These are phyloP conservation scores for Tripterygium wilfordii DNA, from an alignment of 177 flowering plant genomes.

Conservation along the genomic window DNA sequence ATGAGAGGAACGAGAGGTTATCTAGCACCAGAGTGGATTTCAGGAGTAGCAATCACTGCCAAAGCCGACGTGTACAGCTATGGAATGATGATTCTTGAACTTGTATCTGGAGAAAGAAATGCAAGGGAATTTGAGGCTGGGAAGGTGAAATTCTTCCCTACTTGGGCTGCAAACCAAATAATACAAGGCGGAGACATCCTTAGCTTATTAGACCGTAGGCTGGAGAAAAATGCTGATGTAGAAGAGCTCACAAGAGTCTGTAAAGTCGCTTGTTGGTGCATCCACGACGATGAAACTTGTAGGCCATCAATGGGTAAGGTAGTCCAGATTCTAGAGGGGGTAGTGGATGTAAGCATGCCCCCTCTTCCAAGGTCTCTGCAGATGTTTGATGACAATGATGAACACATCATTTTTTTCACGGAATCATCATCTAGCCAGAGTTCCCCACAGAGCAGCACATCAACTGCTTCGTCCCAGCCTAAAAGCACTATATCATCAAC, in stretches of 20 bases:
- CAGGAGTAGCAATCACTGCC: conserved; percentile 45
- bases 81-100: conserved; percentile 51
- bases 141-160: conserved; percentile 31
- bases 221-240: conserved; percentile 29
- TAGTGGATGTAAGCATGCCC: conserved; percentile 34
- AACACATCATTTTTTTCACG: no score
- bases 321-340: conserved; percentile 60
- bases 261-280: conserved; percentile 41
- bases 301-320: conserved; percentile 44
- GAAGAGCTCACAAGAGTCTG: conserved; percentile 31
- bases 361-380: conserved; percentile 38
- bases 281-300: conserved; percentile 24
- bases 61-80: conserved; percentile 63
- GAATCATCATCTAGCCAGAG: no score
- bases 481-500: no score
- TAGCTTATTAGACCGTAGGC: conserved; percentile 24
- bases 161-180: conserved; percentile 22
- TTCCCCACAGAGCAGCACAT: no score
- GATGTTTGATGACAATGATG: conserved; percentile 20
- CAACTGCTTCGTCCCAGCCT: no score
- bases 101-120: conserved; percentile 44
- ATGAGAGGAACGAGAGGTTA: conserved; percentile 62
- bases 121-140: conserved; percentile 21
- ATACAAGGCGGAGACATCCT: conserved; percentile 24
- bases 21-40: no score